Evolutionary conservation across 108 stramenopile genomes (phyloP), one percentile per base, ranked within the genome.

Genomic region (Asterionellopsis glacialis): DNA sequence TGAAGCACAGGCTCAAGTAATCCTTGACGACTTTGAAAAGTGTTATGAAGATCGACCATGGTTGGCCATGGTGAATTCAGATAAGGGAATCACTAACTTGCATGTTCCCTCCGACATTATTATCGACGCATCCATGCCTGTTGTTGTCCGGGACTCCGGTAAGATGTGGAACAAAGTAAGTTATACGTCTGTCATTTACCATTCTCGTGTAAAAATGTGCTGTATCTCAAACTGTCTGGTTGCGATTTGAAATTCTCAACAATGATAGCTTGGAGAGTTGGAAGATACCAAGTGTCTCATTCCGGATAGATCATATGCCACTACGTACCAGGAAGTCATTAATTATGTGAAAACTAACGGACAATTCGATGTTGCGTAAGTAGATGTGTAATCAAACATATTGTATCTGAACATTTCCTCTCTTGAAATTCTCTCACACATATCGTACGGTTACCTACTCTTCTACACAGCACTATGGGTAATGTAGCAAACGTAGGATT

Each of bases 81-180:
- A 88, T 61, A 88, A 89, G 63, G 95, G 95, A 24, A 94, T 96
- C 58, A 96, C 95, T 64, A 96, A 96, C 72, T 60, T 96, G 59
- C 89, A 91, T 72, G 84, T 86, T 7, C 89, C 89, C 44, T 74
- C 72, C 53, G 82, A 83, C 55, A 67, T 96, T 51, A 96, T 96
- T 57, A 91, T 96, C 63, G 95, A 96, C 80, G 95, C 95, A 38
- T 82, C 79, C 23, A 93, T 96, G 92, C 95, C 95, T 22, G 86
- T 85, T 41, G 95, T 94, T 18, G 61, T 96, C 43, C 81, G 95
- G 6, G 95, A 96, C 62, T 77, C 75, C 13, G 95, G 95, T n/a
- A 87, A 90, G 68, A 96, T 96, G 95, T 96, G 91, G 91, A 94
- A 94, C 85, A 90, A 90, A 56, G 33, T 33, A 33, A 33, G 33